phyloP scores from a whole-genome alignment of 495 filamentous ascomycete species.

The Evernia prunastri region DNA sequence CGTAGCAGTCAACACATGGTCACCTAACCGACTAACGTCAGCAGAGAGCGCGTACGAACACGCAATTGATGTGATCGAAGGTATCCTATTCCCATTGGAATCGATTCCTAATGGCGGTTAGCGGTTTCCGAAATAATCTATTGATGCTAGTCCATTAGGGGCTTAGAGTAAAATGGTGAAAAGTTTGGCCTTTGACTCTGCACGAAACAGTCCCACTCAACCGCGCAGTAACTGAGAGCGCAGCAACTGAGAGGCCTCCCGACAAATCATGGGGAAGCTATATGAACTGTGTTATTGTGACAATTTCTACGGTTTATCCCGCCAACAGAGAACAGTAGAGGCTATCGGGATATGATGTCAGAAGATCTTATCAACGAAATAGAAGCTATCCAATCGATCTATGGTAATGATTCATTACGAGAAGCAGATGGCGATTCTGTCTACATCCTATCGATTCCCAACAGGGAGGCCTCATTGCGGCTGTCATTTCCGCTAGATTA shows the following conservation, averaged over 20 bases:
- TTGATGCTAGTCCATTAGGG: not conserved
- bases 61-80: too few species aligned
- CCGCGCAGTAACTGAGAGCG: too few species aligned
- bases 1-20: not conserved
- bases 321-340: not conserved
- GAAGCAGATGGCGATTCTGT: conserved; percentile 30
- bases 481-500: conserved; percentile 66
- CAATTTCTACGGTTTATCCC: not conserved
- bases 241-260: not conserved
- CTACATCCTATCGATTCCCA: conserved; percentile 43
- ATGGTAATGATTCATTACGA: conserved; percentile 60
- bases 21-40: too few species aligned
- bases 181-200: not conserved
- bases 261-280: not conserved
- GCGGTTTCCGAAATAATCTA: too few species aligned
- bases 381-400: conserved; percentile 89
- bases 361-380: conserved; percentile 79
- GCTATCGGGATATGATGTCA: conserved; percentile 44
- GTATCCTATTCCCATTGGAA: too few species aligned
- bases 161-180: not conserved
- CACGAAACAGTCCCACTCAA: not conserved
- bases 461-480: conserved; percentile 43
- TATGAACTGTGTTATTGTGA: not conserved
- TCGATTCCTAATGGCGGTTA: too few species aligned
- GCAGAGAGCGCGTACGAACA: too few species aligned